Evolutionary conservation across 129 eudicot genomes (phyloP).

Genomic region (Ambrosia trifida): DNA sequence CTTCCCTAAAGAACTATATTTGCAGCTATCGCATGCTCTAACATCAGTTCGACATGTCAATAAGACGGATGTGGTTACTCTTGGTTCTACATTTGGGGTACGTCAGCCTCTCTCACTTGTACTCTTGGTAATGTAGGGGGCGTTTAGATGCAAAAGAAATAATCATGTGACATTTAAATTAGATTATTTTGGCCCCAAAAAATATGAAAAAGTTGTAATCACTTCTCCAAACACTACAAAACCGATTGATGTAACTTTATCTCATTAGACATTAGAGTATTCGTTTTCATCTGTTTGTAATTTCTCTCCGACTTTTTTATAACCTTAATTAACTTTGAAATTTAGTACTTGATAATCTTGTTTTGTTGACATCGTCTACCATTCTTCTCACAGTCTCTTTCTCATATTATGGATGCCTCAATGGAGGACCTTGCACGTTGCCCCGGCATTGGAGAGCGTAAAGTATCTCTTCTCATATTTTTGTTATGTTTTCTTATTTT

Average conservation of each 20-base stretch:
- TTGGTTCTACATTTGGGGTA: constrained; percentile 99
- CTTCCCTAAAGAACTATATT: constrained; percentile 19
- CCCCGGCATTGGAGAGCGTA: constrained; percentile 98
- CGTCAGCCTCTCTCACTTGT: constrained; percentile 12
- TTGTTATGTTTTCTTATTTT: constrained; percentile 11
- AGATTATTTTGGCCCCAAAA: not conserved
- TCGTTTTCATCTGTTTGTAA: not conserved
- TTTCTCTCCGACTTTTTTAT: not conserved
- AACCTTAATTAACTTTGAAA: not conserved
- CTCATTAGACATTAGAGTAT: not conserved
- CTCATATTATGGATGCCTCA: constrained; percentile 97
- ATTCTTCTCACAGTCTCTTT: constrained; percentile 63
- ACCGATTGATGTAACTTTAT: not conserved
- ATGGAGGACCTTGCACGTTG: constrained; percentile 99
- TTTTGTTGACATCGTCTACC: constrained; percentile 3
- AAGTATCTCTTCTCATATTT: constrained; percentile 49
- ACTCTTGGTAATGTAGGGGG: constrained; percentile 12
- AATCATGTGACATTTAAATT: not conserved
- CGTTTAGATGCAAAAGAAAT: constrained; percentile 6
- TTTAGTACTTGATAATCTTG: not conserved
- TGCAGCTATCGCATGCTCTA: constrained; percentile 81
- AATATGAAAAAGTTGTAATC: not conserved
- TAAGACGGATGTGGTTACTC: constrained; percentile 97
- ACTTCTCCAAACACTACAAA: not conserved
- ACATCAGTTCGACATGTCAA: constrained; percentile 91